A percentile compares a stretch with the other conserved stretches of the same genome.
Evolutionary conservation across 2,329 filamentous ascomycete genomes (phyloP).

Genomic region (Fusarium setosum): DNA sequence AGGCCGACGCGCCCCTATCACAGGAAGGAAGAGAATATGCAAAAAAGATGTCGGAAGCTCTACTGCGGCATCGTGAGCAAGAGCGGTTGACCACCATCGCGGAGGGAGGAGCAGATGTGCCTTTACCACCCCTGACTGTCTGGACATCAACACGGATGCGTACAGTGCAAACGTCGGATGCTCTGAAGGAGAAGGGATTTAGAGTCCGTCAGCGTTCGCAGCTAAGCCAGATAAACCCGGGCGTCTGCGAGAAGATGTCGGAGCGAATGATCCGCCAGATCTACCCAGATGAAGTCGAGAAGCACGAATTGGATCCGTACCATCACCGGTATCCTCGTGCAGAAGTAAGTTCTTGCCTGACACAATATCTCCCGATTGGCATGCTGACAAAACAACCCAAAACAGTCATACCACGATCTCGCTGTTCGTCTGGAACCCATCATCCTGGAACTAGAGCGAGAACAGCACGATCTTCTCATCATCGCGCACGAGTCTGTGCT

Average conservation of each 20-base stretch:
- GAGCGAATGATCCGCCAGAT: conserved; percentile 82
- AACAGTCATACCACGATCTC: conserved; percentile 94
- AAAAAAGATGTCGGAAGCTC: conserved; percentile 83
- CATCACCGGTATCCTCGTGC: conserved; percentile 96
- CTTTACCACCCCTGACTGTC: conserved; percentile 84
- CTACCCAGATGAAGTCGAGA: conserved; percentile 90
- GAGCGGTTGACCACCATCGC: conserved; percentile 78
- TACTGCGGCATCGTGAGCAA: conserved; percentile 85
- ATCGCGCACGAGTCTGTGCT: conserved; percentile 99
- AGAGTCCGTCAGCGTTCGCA: conserved; percentile 92
- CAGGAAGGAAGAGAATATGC: conserved; percentile 85
- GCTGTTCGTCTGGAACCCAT: conserved; percentile 98
- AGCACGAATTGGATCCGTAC: conserved; percentile 95
- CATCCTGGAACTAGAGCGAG: conserved; percentile 95
- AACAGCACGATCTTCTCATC: conserved; percentile 97
- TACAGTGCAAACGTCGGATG: conserved; percentile 89
- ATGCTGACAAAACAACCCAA: conserved; percentile 69
- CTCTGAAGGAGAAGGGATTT: conserved; percentile 82
- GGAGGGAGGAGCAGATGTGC: conserved; percentile 73
- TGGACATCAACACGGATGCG: conserved; percentile 95
- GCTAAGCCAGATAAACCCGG: conserved; percentile 97
- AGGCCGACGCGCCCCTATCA: conserved; percentile 87
- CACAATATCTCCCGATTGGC: background rate
- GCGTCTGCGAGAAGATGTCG: conserved; percentile 93
- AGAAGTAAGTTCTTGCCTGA: conserved; percentile 69